phyloP scores from a whole-genome alignment of 2,329 filamentous ascomycete genomes.

The Epichloe typhina region DNA sequence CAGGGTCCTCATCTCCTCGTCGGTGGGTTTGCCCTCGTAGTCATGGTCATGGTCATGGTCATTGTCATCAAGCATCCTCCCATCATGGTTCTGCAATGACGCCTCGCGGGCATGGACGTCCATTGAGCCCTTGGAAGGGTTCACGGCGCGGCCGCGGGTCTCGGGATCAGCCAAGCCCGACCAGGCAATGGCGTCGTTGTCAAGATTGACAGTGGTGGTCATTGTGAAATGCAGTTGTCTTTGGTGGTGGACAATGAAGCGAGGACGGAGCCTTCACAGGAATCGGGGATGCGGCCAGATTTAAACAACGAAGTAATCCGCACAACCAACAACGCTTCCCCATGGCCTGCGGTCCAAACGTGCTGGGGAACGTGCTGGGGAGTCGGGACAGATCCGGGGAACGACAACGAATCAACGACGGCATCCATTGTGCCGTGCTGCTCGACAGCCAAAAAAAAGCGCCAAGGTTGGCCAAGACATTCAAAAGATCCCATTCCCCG shows the following conservation, averaged over 20 bases:
- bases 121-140: conserved; percentile 17
- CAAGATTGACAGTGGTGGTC: conserved; percentile 22
- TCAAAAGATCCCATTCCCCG: conserved; percentile 5
- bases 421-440: neutral
- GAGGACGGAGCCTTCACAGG: too few species aligned
- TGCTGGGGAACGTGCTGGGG: too few species aligned
- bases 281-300: too few species aligned
- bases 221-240: conserved; percentile 12
- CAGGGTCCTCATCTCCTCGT: conserved; percentile 48
- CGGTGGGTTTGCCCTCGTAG: conserved; percentile 36
- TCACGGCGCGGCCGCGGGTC: conserved; percentile 14
- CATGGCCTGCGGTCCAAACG: too few species aligned
- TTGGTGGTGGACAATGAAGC: too few species aligned
- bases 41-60: conserved; percentile 11
- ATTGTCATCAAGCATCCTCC: conserved; percentile 11
- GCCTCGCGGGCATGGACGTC: conserved; percentile 10
- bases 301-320: too few species aligned
- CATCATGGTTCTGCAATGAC: conserved; percentile 8
- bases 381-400: neutral
- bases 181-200: conserved; percentile 23
- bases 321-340: too few species aligned
- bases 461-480: neutral
- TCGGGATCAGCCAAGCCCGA: conserved; percentile 20
- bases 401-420: neutral
- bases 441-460: neutral